Conservation (phyloP, 1,284 basidiomycete genomes). For the Leccinum solheimii region DNA sequence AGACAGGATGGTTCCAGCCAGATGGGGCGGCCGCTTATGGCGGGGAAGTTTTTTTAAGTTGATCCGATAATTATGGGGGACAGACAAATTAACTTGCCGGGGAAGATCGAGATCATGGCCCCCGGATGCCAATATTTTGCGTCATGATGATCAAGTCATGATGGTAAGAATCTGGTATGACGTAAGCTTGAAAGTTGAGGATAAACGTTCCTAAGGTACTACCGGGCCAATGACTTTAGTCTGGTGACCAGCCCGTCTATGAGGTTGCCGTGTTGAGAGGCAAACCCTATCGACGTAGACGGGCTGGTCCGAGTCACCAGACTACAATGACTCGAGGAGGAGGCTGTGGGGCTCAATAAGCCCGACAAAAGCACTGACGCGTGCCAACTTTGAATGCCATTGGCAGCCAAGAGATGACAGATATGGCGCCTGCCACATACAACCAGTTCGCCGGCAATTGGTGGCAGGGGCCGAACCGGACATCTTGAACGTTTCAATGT, state of each 20-base stretch:
- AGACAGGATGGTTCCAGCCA: neutral
- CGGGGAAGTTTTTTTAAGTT: neutral
- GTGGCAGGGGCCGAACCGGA: too few species aligned
- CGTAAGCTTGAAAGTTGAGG: too few species aligned
- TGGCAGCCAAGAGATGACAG: neutral
- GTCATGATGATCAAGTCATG: neutral
- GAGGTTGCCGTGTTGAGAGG: too few species aligned
- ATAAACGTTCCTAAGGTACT: neutral
- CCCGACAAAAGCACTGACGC: neutral
- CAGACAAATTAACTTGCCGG: neutral
- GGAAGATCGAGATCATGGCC: neutral
- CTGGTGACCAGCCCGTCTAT: too few species aligned
- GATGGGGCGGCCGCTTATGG: neutral
- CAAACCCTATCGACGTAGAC: too few species aligned
- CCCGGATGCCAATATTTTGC: neutral
- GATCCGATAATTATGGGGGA: constrained; percentile 15
- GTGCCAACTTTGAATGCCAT: neutral
- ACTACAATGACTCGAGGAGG: neutral
- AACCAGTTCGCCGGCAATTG: too few species aligned
- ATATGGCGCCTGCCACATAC: neutral
- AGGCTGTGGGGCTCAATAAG: neutral
- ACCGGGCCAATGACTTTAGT: too few species aligned
- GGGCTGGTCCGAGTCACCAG: too few species aligned
- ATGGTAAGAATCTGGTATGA: neutral
- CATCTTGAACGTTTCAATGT: too few species aligned